phyloP scores from a whole-genome alignment of 73 alveolate genomes.

The Effrenium voratum region DNA sequence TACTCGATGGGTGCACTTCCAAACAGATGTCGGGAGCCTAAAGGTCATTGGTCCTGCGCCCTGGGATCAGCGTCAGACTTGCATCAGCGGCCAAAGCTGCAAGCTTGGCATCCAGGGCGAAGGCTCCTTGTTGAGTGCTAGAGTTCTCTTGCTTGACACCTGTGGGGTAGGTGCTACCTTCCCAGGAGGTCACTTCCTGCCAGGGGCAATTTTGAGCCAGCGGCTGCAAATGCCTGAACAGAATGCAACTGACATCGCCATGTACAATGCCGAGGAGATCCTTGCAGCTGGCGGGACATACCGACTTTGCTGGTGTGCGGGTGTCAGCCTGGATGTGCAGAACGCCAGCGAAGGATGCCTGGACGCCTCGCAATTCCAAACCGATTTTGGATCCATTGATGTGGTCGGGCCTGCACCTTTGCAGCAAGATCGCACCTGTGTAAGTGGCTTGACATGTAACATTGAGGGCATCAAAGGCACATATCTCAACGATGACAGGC shows the following conservation, averaged over 20 bases:
- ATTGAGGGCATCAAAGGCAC: conserved; percentile 34
- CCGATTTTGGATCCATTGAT: conserved; percentile 6
- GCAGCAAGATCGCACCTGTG: conserved; percentile 44
- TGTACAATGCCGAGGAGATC: conserved; percentile 7
- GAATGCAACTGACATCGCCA: not conserved
- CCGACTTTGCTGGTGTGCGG: conserved; percentile 39
- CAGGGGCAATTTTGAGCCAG: not conserved
- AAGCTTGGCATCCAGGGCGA: conserved; percentile 17
- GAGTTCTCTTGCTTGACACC: conserved; percentile 22
- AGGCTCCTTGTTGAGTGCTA: not conserved
- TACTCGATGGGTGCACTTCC: not conserved
- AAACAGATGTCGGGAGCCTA: conserved; percentile 7
- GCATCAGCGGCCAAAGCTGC: conserved; percentile 36
- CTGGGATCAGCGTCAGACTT: conserved; percentile 31
- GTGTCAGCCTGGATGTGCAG: not conserved
- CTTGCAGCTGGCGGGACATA: conserved; percentile 6
- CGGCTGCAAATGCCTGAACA: too few species aligned
- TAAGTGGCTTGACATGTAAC: not conserved
- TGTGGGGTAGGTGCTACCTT: not conserved
- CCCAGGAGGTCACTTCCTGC: conserved; percentile 14
- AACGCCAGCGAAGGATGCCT: not conserved
- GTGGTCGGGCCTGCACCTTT: conserved; percentile 43
- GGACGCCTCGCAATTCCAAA: not conserved
- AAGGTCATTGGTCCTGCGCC: conserved; percentile 27
- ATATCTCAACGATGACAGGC: conserved; percentile 12